A percentile compares a stretch with the other conserved stretches of the same genome.
phyloP scores from a whole-genome alignment of 768 basidiomycete genomes.

The Tricholomella constricta region DNA sequence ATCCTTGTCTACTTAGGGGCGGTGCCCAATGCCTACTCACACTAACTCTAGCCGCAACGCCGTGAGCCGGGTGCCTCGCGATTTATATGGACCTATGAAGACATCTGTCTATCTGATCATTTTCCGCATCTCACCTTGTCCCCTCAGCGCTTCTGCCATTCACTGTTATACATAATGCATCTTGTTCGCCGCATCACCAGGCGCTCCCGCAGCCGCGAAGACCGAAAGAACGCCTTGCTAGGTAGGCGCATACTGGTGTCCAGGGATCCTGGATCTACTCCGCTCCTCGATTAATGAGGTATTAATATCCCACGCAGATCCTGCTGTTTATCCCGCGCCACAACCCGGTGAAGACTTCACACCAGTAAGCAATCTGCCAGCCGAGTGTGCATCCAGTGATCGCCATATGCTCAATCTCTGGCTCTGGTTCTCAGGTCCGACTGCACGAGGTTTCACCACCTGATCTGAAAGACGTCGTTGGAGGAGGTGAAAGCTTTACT shows the following conservation, averaged over 20 bases:
- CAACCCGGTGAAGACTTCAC: constrained; percentile 6
- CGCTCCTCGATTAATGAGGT: too few species aligned
- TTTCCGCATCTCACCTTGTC: too few species aligned
- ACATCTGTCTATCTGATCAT: too few species aligned
- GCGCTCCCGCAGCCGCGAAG: not conserved
- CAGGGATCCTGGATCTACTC: too few species aligned
- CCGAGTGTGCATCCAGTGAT: not conserved
- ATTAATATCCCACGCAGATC: not conserved
- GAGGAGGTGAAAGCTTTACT: constrained; percentile 1
- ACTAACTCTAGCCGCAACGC: too few species aligned
- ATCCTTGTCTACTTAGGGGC: too few species aligned
- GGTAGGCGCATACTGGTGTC: not conserved
- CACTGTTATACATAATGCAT: not conserved
- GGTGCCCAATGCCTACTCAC: too few species aligned
- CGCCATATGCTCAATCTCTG: too few species aligned
- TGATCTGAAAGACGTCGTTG: not conserved
- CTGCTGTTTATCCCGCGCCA: not conserved
- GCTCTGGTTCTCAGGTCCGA: not conserved
- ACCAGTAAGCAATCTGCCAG: not conserved
- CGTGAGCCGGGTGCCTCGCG: too few species aligned
- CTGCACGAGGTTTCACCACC: not conserved
- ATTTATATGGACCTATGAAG: too few species aligned
- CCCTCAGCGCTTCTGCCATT: not conserved
- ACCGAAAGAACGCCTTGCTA: not conserved
- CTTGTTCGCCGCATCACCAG: not conserved